A percentile compares a stretch with the other conserved stretches of the same genome.
phyloP scores from a whole-genome alignment of 305 asterid species.

The Plantago rigida region DNA sequence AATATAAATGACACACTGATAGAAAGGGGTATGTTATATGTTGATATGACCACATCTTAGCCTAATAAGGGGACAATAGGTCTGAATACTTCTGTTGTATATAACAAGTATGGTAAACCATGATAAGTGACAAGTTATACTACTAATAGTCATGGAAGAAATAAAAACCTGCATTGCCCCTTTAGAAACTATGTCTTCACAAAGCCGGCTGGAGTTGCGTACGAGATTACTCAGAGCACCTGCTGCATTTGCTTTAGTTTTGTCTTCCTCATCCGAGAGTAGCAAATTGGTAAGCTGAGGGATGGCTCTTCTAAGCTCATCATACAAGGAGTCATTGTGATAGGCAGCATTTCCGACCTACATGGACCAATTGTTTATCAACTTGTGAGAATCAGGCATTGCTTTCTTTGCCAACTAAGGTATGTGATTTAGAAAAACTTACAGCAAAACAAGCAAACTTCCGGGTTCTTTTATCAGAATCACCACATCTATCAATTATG shows the following conservation, averaged over 20 bases:
- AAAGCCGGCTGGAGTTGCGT: constrained; percentile 86
- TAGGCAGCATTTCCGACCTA: constrained; percentile 99
- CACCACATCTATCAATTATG: constrained; percentile 80
- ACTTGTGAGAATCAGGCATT: constrained; percentile 1
- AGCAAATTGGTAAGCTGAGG: constrained; percentile 74
- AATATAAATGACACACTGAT: background rate
- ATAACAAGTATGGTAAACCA: background rate
- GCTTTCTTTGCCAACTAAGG: constrained; percentile 9
- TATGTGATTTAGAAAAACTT: constrained; percentile 30
- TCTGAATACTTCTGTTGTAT: no score
- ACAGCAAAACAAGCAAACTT: constrained; percentile 99
- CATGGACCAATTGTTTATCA: constrained; percentile 23
- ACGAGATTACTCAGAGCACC: constrained; percentile 98
- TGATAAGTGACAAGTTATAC: background rate
- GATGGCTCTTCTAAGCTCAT: constrained; percentile 76
- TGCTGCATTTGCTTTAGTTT: constrained; percentile 97
- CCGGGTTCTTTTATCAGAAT: constrained; percentile 81
- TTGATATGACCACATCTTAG: background rate
- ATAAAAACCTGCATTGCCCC: constrained; percentile 88
- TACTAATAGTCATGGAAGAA: constrained; percentile 1
- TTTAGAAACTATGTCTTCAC: constrained; percentile 82
- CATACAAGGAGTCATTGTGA: constrained; percentile 79
- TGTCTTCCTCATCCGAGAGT: constrained; percentile 84
- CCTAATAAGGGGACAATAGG: background rate
- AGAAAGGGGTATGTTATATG: background rate